A percentile compares a stretch with the other conserved stretches of the same genome.
phyloP scores from a whole-genome alignment of 2,329 filamentous ascomycete species.

The Neobulgaria alba region DNA sequence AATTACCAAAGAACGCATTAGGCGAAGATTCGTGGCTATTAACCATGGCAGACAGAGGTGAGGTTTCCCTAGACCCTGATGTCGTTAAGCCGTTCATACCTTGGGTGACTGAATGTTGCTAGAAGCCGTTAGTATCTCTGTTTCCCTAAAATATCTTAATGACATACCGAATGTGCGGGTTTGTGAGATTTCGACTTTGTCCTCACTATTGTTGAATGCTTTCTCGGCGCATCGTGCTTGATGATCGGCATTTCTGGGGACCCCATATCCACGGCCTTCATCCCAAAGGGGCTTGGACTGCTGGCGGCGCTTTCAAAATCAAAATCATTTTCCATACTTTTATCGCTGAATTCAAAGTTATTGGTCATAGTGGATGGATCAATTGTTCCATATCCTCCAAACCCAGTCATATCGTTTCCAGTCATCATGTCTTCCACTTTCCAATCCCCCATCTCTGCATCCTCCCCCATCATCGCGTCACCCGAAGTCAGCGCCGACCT shows the following conservation, averaged over 20 bases:
- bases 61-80: conserved; percentile 42
- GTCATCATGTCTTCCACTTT: conserved; percentile 30
- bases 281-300: conserved; percentile 39
- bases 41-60: conserved; percentile 43
- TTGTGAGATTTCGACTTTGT: conserved; percentile 28
- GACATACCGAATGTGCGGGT: conserved; percentile 37
- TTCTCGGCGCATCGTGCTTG: conserved; percentile 29
- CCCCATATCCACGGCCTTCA: conserved; percentile 29
- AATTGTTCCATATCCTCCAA: conserved; percentile 24
- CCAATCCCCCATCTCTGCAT: conserved; percentile 36
- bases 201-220: conserved; percentile 20
- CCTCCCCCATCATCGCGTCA: conserved; percentile 38
- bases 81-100: conserved; percentile 42
- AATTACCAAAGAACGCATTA: conserved; percentile 36
- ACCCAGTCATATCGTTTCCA: conserved; percentile 33
- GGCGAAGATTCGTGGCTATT: conserved; percentile 47
- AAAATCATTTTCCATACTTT: conserved; percentile 41
- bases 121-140: conserved; percentile 24
- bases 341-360: conserved; percentile 34
- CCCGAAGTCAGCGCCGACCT: conserved; percentile 34
- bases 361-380: conserved; percentile 30
- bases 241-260: conserved; percentile 35
- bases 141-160: not conserved
- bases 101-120: conserved; percentile 45
- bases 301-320: conserved; percentile 51